Evolutionary conservation across 192 early-diverging fungal species (phyloP).

Genomic region (Ambispora gerdemannii): DNA sequence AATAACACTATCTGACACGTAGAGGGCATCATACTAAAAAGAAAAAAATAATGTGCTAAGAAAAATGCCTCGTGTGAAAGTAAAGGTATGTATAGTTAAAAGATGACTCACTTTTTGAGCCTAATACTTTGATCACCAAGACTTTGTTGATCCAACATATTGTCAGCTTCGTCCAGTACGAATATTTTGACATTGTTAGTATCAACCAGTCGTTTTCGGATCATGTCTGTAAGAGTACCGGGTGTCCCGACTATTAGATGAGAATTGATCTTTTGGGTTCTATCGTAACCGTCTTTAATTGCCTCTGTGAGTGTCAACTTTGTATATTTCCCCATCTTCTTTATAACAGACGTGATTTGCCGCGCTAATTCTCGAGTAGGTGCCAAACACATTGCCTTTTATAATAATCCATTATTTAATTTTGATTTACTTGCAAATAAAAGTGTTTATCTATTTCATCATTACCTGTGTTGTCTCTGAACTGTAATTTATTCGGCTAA

Average conservation of each 20-base stretch:
- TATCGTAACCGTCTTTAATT: slow-evolving; percentile 66
- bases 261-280: slow-evolving; percentile 56
- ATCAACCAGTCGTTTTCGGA: slow-evolving; percentile 62
- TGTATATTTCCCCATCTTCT: slow-evolving; percentile 91
- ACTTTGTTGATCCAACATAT: slow-evolving; percentile 86
- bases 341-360: slow-evolving; percentile 89
- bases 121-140: slow-evolving; percentile 85
- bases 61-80: background rate
- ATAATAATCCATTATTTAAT: too few relatives aligned
- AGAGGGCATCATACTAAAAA: slow-evolving; percentile 59
- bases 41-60: background rate
- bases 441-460: too few relatives aligned
- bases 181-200: slow-evolving; percentile 68
- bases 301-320: slow-evolving; percentile 69
- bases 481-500: slow-evolving; percentile 76
- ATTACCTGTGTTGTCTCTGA: slow-evolving; percentile 62
- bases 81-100: background rate
- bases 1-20: slow-evolving; percentile 86
- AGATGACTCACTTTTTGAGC: slow-evolving; percentile 66
- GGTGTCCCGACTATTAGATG: slow-evolving; percentile 95
- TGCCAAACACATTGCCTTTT: slow-evolving; percentile 78
- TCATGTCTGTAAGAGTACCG: slow-evolving; percentile 80
- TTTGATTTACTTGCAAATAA: too few relatives aligned
- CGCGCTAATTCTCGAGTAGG: slow-evolving; percentile 92
- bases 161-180: slow-evolving; percentile 98